Evolutionary conservation across 1,284 basidiomycete genomes (phyloP).

Genomic region (Puccinia novopanici): DNA sequence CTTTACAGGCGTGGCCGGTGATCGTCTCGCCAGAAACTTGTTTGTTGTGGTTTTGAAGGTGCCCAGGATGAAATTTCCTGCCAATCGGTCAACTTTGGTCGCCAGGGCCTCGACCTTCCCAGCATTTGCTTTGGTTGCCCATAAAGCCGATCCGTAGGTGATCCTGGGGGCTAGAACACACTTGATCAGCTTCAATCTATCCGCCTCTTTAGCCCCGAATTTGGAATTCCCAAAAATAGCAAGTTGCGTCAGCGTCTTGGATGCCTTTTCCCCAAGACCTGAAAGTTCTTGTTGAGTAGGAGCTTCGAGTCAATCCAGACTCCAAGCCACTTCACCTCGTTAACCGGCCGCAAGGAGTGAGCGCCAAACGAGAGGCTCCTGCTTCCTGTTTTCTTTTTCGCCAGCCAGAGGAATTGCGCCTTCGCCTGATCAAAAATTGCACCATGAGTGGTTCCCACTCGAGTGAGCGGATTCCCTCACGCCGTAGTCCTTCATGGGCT

Average conservation of each 20-base stretch:
- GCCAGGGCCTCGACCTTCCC: too few species aligned
- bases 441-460: background rate
- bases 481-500: background rate
- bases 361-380: too few species aligned
- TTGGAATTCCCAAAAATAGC: background rate
- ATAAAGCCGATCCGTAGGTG: too few species aligned
- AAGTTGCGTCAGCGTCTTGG: background rate
- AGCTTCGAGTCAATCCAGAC: too few species aligned
- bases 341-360: too few species aligned
- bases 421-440: conserved; percentile 4
- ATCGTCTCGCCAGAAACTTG: background rate
- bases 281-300: background rate
- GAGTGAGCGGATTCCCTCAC: background rate
- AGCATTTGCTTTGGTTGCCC: too few species aligned
- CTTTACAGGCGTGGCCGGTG: background rate
- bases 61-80: background rate
- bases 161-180: too few species aligned
- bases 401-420: too few species aligned
- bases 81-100: background rate
- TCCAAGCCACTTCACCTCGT: too few species aligned
- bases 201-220: background rate
- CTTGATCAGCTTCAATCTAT: background rate
- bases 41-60: background rate
- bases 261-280: background rate
- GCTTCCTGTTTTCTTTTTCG: too few species aligned